Base-by-base conservation (phyloP, 257 asterid species). In the Ballota nigra region DNA sequence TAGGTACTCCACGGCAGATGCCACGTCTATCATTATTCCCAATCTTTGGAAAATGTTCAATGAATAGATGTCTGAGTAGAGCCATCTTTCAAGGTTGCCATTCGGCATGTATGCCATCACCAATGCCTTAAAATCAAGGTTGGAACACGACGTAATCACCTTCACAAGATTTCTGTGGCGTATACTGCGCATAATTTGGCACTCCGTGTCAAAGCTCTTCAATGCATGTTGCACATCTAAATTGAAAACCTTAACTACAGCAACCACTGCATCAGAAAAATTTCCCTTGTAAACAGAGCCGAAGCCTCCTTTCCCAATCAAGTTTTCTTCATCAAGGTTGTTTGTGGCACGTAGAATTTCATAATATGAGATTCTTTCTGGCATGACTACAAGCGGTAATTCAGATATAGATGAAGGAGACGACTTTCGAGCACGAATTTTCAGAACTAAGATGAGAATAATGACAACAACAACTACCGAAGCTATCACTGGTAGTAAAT, bases 61-160 rank as follows among this genome's bases (percentile, higher is more conserved):
- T 0, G 64, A 28, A 58, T 41, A 28, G 28, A 26, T n/a, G 38
- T 9, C 18, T 1, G 40, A 58, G 43, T 59, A 59, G 43, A 59
- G 41, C 65, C 23, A 59, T 7, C n/a, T 28, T 15, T 28, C 65
- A 29, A 59, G 65, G 43, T 59, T 59, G 0, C 65, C 43, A 1
- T 29, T 59, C 22, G 65, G 65, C 65, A 59, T 59, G n/a, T 59
- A 59, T 28, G 41, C 65, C 65, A 59, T 59, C 65, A 59, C 65
- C 65, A 59, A 29, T 0, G 65, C 65, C 43, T 59, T 59, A 29
- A 59, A 59, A 4, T 59, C 38, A 13, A 12, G 15, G 38, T 58
- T 58, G 64, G 64, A 13, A 41, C 64, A 58, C 5, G 41, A 59
- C 0, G 65, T 59, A 15, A 29, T 59, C 4, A 59, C 65, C 6